Evolutionary conservation across 2,329 filamentous ascomycete species (phyloP), one percentile per base, ranked within the genome.

Genomic region (Sarocladiaceae sp.): DNA sequence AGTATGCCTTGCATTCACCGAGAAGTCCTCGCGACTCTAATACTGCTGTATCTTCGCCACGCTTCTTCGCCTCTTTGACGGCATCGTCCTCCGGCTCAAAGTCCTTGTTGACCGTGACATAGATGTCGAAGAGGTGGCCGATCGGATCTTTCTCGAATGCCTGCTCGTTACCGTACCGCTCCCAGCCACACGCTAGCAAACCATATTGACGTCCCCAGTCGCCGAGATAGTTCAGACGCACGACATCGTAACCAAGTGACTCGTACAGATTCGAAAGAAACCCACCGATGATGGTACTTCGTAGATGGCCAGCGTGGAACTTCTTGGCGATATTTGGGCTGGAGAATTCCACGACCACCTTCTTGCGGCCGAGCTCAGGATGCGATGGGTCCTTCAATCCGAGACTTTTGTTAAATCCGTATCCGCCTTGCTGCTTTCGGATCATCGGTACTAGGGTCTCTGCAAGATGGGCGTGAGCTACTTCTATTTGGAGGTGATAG

Each of bases 191-290:
- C 6, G 84, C 84, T 37, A 90, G 69, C 8, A 90, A 76, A 54
- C 78, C 78, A 46, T 79, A 87, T 62, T 88, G 85, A 67, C 87
- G 88, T 22, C 87, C 87, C 87, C 87, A 91, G 64, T 91, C 87
- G 31, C 87, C 87, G 0, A 90, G 75, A 62, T 90, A 91, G 69
- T 90, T 90, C 72, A 90, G 78, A 22, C 82, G 76, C 40, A 82
- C 67, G 0, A 89, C 85, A 31, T 90, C 80, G 83, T 85, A 90
- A 18, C 86, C 87, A 49, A 82, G 80, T 17, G 69, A 74, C 60
- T 84, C 75, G 63, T 90, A 87, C 2, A 90, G 64, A 60, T 89
- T 89, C 20, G 83, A 74, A 18, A 90, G 69, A 25, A 88, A 89
- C 26, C 84, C 84, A 39, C 87, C 87, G 53, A 90, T 87, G 57